Evolutionary conservation across 495 filamentous ascomycete genomes (phyloP).

Genomic region (Penicillium chermesinum): DNA sequence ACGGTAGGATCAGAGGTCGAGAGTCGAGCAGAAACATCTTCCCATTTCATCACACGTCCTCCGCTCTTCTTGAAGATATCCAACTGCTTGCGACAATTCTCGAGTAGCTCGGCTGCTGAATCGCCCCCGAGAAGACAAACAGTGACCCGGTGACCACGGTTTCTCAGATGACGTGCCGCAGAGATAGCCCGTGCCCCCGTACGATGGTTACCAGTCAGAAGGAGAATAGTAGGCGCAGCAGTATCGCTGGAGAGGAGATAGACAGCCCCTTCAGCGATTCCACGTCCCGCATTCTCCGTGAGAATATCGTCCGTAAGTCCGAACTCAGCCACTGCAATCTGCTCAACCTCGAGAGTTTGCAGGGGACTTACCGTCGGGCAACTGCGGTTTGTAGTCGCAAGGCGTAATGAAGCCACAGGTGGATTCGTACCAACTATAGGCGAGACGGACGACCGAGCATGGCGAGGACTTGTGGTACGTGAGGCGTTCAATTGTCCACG

Average conservation of each 20-base stretch:
- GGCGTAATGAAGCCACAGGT: conserved; percentile 36
- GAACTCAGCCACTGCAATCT: conserved; percentile 75
- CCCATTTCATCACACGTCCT: conserved; percentile 58
- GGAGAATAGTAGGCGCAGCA: conserved; percentile 61
- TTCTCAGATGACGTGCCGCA: conserved; percentile 79
- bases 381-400: conserved; percentile 59
- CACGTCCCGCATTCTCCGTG: conserved; percentile 82
- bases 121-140: conserved; percentile 80
- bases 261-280: conserved; percentile 79
- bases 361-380: conserved; percentile 78
- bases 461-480: conserved; percentile 41
- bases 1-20: conserved; percentile 47
- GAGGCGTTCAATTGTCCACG: conserved; percentile 37
- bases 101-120: conserved; percentile 65
- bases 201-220: conserved; percentile 85
- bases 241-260: conserved; percentile 45
- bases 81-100: conserved; percentile 67
- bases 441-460: conserved; percentile 33
- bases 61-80: conserved; percentile 73
- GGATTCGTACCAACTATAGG: conserved; percentile 32
- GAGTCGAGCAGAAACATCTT: conserved; percentile 47
- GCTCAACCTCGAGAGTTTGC: conserved; percentile 86
- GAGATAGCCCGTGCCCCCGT: conserved; percentile 78
- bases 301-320: conserved; percentile 85
- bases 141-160: conserved; percentile 70